Evolutionary conservation across 352 stramenopile genomes (phyloP), one percentile per base, ranked within the genome.

Genomic region (Phytopythium sindhum): DNA sequence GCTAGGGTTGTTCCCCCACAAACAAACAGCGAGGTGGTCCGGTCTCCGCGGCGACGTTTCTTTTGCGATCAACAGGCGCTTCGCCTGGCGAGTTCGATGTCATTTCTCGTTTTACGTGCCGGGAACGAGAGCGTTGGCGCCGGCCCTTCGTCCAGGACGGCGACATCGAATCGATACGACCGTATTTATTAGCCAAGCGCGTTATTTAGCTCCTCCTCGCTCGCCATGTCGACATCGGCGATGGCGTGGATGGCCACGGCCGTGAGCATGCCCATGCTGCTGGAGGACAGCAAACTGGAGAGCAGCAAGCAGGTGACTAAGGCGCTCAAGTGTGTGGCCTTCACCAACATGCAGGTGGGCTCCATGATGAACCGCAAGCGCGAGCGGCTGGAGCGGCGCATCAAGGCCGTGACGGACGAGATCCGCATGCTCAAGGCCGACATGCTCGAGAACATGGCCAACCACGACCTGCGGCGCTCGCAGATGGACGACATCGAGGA

Each of bases 291-390:
- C 44, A 29, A 28, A 33, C 2, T 29, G 31, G 78, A 88, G 63
- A 75, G 67, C 23, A 79, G 74, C 61, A 84, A 85, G 72, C 79
- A 88, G 61, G 75, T 78, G 59, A 81, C 78, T 57, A 88, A 88
- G 65, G 77, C 77, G 57, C 75, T 88, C 60, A 88, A 88, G 59
- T 81, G 70, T 71, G 79, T 88, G 45, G 77, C 77, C 52, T 84
- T 75, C 61, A 83, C 74, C 62, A 83, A 77, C 67, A 83, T 81
- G 68, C 79, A 88, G 62, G 73, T 84, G 57, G 73, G 77, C 57
- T 73, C 82, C 64, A 75, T 88, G 65, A 77, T 88, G 62, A 55
- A 66, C 28, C 79, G 79, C 54, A 78, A 82, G 52, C 69, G 80
- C 62, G 74, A 80, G 54, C 79, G 79, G 24, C 61, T 88, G 31